Conservation (phyloP, 495 filamentous ascomycete species). For the Penicillium flavigenum region DNA sequence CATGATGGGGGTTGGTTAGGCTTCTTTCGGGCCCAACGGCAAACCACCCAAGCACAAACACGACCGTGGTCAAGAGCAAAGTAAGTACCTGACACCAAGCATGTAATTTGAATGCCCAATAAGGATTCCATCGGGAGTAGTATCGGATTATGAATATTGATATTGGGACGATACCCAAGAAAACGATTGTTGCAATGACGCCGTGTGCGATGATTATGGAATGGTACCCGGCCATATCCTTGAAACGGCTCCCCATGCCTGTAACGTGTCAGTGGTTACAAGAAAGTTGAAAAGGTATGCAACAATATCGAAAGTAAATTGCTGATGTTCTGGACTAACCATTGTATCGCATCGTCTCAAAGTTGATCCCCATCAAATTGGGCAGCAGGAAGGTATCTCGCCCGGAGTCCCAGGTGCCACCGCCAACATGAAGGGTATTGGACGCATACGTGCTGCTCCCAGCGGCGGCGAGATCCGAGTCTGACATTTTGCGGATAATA, state of each 20-base stretch:
- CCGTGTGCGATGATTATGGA: slow-evolving; percentile 79
- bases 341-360: slow-evolving; percentile 95
- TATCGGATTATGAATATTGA: slow-evolving; percentile 80
- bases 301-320: not conserved
- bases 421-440: slow-evolving; percentile 79
- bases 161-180: slow-evolving; percentile 77
- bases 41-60: slow-evolving; percentile 34
- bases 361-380: slow-evolving; percentile 82
- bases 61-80: slow-evolving; percentile 30
- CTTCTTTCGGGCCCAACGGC: slow-evolving; percentile 55
- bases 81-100: slow-evolving; percentile 86
- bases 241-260: slow-evolving; percentile 93
- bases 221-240: slow-evolving; percentile 71
- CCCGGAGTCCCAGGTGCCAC: slow-evolving; percentile 85
- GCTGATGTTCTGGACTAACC: slow-evolving; percentile 52
- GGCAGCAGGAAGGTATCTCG: slow-evolving; percentile 86
- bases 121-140: slow-evolving; percentile 58
- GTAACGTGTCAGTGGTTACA: slow-evolving; percentile 10
- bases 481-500: slow-evolving; percentile 35
- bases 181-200: slow-evolving; percentile 81
- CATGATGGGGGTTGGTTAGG: slow-evolving; percentile 91
- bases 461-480: slow-evolving; percentile 62
- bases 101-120: slow-evolving; percentile 71
- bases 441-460: slow-evolving; percentile 83
- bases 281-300: not conserved